Evolutionary conservation across 176 grass and related monocot genomes (phyloP).

Genomic region (Lolium perenne): DNA sequence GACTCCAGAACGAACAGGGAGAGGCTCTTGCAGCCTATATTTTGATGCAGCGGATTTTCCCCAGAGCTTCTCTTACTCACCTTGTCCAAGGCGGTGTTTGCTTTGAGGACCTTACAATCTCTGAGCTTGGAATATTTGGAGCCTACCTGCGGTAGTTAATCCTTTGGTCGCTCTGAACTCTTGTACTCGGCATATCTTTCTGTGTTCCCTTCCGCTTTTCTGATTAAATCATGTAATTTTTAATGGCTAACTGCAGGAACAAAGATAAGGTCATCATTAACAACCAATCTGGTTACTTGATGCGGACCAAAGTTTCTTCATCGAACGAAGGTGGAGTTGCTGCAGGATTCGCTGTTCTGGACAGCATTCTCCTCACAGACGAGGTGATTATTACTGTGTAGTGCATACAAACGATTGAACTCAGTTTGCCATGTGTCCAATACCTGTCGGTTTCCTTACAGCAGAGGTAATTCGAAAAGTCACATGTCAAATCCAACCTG

Average conservation of each 20-base stretch:
- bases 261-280: slow-evolving; percentile 88
- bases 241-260: slow-evolving; percentile 53
- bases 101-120: slow-evolving; percentile 78
- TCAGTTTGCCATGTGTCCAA: background rate
- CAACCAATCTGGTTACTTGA: slow-evolving; percentile 76
- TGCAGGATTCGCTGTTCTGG: slow-evolving; percentile 90
- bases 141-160: slow-evolving; percentile 73
- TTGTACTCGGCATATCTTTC: background rate
- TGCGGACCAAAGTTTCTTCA: slow-evolving; percentile 94
- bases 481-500: background rate
- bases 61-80: slow-evolving; percentile 65
- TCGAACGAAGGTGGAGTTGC: slow-evolving; percentile 97
- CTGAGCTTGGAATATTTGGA: slow-evolving; percentile 87
- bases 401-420: background rate
- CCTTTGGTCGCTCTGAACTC: slow-evolving; percentile 13
- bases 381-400: slow-evolving; percentile 48
- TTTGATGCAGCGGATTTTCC: slow-evolving; percentile 97
- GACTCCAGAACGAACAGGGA: slow-evolving; percentile 59
- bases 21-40: slow-evolving; percentile 88
- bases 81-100: slow-evolving; percentile 76
- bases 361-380: slow-evolving; percentile 82
- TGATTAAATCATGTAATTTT: background rate
- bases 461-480: background rate
- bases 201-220: background rate
- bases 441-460: background rate